phyloP scores from a whole-genome alignment of 2,329 filamentous ascomycete species.

The Teratosphaeria pseudoeucalypti region DNA sequence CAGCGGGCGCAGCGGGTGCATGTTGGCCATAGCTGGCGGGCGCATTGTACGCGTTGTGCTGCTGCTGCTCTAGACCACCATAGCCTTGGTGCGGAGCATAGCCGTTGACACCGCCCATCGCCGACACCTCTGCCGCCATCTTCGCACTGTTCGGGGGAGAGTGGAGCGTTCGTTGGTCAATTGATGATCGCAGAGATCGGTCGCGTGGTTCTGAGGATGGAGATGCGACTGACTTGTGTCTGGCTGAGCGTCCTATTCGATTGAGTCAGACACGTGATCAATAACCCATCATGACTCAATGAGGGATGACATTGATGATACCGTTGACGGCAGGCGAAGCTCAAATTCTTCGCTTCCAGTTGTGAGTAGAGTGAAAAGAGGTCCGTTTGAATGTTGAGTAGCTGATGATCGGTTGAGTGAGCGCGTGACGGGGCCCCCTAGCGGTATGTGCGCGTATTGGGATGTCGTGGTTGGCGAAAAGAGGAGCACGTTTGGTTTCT shows the following conservation, averaged over 20 bases:
- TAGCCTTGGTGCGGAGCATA: conserved; percentile 35
- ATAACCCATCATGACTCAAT: neutral
- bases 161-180: neutral
- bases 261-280: conserved; percentile 2
- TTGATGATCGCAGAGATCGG: neutral
- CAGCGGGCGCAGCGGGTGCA: conserved; percentile 13
- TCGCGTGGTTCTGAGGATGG: neutral
- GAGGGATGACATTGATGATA: neutral
- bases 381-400: neutral
- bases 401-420: neutral
- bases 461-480: neutral
- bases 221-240: neutral
- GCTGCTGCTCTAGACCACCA: conserved; percentile 23
- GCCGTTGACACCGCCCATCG: conserved; percentile 36
- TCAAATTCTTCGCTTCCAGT: neutral
- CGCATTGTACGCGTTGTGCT: conserved; percentile 21
- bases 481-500: neutral
- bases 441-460: neutral
- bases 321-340: neutral
- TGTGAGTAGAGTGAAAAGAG: neutral
- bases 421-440: neutral
- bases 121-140: conserved; percentile 31
- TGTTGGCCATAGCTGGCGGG: conserved; percentile 14
- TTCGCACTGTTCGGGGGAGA: neutral
- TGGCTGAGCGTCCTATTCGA: neutral